A percentile compares a stretch with the other conserved stretches of the same genome.
These are phyloP conservation scores for Parascedosporium putredinis DNA, from an alignment of 2,329 filamentous ascomycete genomes.

Conservation along the genomic window DNA sequence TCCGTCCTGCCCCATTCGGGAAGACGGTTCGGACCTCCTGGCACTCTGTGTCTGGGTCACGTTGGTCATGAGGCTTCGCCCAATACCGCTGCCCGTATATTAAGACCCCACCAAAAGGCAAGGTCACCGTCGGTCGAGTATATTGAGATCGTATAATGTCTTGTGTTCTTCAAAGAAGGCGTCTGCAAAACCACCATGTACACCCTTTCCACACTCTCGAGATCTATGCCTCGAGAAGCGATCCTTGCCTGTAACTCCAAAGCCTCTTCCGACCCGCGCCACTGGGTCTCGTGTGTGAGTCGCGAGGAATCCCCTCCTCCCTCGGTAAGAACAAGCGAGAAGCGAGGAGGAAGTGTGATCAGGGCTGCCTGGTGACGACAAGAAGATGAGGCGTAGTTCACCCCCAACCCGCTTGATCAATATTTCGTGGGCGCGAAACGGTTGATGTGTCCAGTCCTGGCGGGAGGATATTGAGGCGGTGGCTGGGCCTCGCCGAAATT, in stretches of 20 bases:
- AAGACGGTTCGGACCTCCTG: constrained; percentile 4
- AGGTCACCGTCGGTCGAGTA: not conserved
- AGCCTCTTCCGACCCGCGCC: constrained; percentile 1
- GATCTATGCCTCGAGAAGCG: not conserved
- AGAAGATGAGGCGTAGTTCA: too few species aligned
- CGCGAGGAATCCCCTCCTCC: not conserved
- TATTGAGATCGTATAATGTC: too few species aligned
- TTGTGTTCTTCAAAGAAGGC: too few species aligned
- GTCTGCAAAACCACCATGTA: too few species aligned
- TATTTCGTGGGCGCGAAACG: too few species aligned
- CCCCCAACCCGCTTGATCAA: too few species aligned
- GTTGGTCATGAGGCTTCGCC: constrained; percentile 7
- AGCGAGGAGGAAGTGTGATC: not conserved
- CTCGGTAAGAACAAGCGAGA: too few species aligned
- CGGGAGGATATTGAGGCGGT: too few species aligned
- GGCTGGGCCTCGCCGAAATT: too few species aligned
- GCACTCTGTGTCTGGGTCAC: not conserved
- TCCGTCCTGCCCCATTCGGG: constrained; percentile 6
- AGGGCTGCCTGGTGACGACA: not conserved
- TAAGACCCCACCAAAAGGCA: constrained; percentile 4
- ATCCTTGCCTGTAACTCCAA: too few species aligned
- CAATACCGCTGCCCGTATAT: constrained; percentile 2
- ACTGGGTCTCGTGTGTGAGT: not conserved
- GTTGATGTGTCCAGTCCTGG: too few species aligned
- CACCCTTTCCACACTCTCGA: too few species aligned